Conservation (phyloP, 768 basidiomycete genomes). For the Lactifluus echinatus region DNA sequence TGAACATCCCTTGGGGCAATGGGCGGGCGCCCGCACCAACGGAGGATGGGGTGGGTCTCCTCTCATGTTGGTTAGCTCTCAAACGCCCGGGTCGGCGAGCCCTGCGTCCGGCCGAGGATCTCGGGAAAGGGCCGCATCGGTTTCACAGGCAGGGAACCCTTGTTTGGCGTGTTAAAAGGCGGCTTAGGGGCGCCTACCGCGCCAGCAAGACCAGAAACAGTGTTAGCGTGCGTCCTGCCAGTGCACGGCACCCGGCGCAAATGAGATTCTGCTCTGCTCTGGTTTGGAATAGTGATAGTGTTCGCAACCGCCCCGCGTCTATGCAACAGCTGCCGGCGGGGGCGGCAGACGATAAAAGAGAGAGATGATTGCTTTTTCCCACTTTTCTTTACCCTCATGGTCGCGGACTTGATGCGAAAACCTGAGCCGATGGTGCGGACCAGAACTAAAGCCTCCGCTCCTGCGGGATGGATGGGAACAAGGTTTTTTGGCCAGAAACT, state of each 20-base stretch:
- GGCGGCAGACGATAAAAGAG: not conserved
- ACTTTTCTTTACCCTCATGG: too few species aligned
- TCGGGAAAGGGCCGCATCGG: not conserved
- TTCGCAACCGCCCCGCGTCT: not conserved
- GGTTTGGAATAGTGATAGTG: too few species aligned
- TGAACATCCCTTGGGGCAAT: not conserved
- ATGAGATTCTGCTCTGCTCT: not conserved
- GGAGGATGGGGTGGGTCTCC: constrained; percentile 1
- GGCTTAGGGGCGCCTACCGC: too few species aligned
- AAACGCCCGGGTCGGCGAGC: not conserved
- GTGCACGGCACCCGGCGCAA: not conserved
- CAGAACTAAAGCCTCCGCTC: too few species aligned
- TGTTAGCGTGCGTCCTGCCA: not conserved
- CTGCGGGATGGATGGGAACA: too few species aligned
- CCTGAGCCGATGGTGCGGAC: too few species aligned
- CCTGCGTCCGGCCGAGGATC: not conserved
- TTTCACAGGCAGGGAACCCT: too few species aligned
- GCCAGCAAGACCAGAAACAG: not conserved
- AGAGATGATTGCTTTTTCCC: too few species aligned
- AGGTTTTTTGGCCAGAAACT: too few species aligned
- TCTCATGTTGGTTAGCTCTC: not conserved
- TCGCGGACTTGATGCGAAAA: too few species aligned
- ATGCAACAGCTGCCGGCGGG: not conserved
- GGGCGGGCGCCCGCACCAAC: not conserved
- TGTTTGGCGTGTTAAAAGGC: too few species aligned